Evolutionary conservation across 208 protist species (phyloP).

Genomic region (Trypanosoma rangeli): DNA sequence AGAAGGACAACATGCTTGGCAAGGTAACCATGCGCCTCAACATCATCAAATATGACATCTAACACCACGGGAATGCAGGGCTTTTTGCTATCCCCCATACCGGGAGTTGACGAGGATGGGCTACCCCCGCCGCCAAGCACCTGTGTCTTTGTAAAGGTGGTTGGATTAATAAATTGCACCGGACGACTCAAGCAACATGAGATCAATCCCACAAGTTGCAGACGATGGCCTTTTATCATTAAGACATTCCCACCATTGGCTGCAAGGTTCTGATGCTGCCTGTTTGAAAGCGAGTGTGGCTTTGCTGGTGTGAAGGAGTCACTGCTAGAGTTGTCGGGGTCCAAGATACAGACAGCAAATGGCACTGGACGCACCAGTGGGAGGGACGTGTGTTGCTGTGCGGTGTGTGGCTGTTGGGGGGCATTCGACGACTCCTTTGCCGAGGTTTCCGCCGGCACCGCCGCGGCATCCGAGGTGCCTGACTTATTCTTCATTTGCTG

Average conservation of each 20-base stretch:
- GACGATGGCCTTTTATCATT: slow-evolving; percentile 21
- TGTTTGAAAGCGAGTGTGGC: not conserved
- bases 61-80: slow-evolving; percentile 25
- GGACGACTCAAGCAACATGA: slow-evolving; percentile 26
- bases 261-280: slow-evolving; percentile 2
- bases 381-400: slow-evolving; percentile 1
- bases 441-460: not conserved
- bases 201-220: slow-evolving; percentile 31
- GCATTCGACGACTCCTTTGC: not conserved
- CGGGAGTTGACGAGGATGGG: not conserved
- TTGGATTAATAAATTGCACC: slow-evolving; percentile 18
- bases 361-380: slow-evolving; percentile 71
- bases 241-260: slow-evolving; percentile 8
- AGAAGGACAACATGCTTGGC: slow-evolving; percentile 72
- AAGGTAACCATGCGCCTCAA: slow-evolving; percentile 49
- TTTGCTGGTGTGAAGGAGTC: slow-evolving; percentile 11
- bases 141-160: slow-evolving; percentile 5
- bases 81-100: slow-evolving; percentile 18
- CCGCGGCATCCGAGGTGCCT: not conserved
- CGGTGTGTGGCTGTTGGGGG: slow-evolving; percentile 13
- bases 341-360: slow-evolving; percentile 78
- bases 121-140: slow-evolving; percentile 1
- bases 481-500: not conserved
- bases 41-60: slow-evolving; percentile 69
- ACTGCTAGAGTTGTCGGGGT: slow-evolving; percentile 46